Conservation (phyloP, 257 asterid species). For the Asclepias syriaca region DNA sequence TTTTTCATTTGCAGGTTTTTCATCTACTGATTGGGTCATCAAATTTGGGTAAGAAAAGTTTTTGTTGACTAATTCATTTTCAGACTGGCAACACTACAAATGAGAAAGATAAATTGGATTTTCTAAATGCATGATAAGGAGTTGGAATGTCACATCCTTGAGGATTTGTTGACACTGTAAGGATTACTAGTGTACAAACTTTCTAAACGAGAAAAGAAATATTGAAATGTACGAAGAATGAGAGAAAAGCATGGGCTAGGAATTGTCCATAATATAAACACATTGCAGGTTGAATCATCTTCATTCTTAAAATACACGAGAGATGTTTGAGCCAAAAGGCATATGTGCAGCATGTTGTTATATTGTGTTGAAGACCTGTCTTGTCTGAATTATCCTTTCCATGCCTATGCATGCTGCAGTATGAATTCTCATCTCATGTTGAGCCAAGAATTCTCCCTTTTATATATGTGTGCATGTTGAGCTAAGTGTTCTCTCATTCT, state of each 20-base stretch:
- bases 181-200: neutral
- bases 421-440: neutral
- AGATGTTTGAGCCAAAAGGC: neutral
- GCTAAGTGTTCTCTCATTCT: neutral
- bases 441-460: neutral
- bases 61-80: neutral
- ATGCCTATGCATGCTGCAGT: neutral
- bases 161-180: neutral
- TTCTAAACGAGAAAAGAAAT: neutral
- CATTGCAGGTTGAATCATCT: neutral
- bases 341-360: neutral
- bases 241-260: neutral
- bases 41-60: constrained; percentile 65
- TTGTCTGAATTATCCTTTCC: neutral
- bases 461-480: neutral
- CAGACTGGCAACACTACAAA: neutral
- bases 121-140: neutral
- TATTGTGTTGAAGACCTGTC: neutral
- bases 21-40: constrained; percentile 90
- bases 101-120: neutral
- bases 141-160: neutral
- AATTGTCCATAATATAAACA: neutral
- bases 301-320: neutral
- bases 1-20: constrained; percentile 67
- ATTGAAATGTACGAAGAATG: neutral